Base-by-base conservation (phyloP, 2,329 filamentous ascomycete genomes). In the Aspergillus calidoustus region DNA sequence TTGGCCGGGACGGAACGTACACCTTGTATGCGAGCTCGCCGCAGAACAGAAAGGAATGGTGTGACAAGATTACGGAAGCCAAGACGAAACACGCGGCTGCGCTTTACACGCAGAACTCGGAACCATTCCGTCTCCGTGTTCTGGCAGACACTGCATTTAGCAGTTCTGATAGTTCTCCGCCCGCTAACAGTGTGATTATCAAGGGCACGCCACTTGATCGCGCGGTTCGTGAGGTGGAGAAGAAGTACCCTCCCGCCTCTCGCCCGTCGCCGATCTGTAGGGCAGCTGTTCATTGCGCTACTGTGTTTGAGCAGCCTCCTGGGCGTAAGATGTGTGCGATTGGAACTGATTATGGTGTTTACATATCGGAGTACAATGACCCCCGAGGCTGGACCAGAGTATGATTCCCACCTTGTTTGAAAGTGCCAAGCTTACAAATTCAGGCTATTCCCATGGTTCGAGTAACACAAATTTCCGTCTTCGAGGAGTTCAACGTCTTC, bases 401-500 rank as follows among this genome's bases (percentile, higher is more conserved):
- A 83, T 82, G 87, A 81, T 50, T 9, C 57, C 15, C 25, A 25
- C 22, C 5, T 2, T 13, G 3, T 57, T 3, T 71, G n/a, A 34
- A 25, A 9, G 4, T 34, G 15, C 1, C 5, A 25, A 38, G 19
- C 41, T 48, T n/a, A 46, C 34, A 13, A 46, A 3, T 15, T 38
- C 8, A 96, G 91, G 88, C 91, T 7, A 92, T 97, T 25, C 87
- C 89, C 74, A 87, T 88, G 67, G 81, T 81, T 50, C 87, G 88
- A 60, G 93, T 99, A 17, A 96, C 94, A 2, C 95, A 99, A 74
- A 91, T 99, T 52, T 90, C 95, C 0, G 91, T 99, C 0, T 86
- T 99, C 7, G 96, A 99, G 73, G 95, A 98, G 67, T 98, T 98
- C 75, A 95, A 92, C 48, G 83, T 98, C 15, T 95, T 96, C 75